These are phyloP conservation scores for Metarhizium album DNA, from an alignment of 2,329 filamentous ascomycete species.

Conservation along the genomic window DNA sequence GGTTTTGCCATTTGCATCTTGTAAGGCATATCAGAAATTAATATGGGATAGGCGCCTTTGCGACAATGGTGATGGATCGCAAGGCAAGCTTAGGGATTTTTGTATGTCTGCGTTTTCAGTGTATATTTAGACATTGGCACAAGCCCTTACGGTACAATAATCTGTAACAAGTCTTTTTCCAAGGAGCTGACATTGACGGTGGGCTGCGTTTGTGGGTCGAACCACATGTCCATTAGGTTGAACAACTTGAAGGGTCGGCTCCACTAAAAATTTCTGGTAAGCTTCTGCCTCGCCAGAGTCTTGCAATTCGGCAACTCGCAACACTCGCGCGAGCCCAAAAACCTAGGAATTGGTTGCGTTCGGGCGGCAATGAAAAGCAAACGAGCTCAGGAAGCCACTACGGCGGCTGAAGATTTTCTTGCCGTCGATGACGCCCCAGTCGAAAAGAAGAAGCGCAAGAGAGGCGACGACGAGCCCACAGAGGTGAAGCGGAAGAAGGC, in stretches of 20 bases:
- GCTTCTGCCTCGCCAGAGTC: background rate
- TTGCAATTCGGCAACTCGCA: background rate
- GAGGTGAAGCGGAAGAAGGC: constrained; percentile 18
- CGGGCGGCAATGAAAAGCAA: constrained; percentile 25
- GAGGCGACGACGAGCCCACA: constrained; percentile 16
- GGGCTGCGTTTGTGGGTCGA: too few relatives aligned
- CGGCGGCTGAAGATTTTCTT: constrained; percentile 17
- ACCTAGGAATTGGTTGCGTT: background rate
- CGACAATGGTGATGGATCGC: background rate
- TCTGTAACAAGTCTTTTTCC: constrained; percentile 6
- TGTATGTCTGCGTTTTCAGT: constrained; percentile 9
- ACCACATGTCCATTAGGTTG: too few relatives aligned
- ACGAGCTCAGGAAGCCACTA: constrained; percentile 23
- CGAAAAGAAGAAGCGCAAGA: constrained; percentile 28
- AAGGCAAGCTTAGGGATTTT: constrained; percentile 3
- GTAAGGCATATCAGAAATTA: background rate
- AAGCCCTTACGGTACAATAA: constrained; percentile 5
- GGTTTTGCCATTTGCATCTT: background rate
- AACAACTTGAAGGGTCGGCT: background rate
- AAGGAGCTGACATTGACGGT: too few relatives aligned
- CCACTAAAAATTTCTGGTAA: constrained; percentile 7
- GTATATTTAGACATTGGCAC: constrained; percentile 7
- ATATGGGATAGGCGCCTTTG: background rate
- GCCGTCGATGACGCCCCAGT: constrained; percentile 12
- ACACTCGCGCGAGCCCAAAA: background rate